Evolutionary conservation across 225 moss, liverwort and hornwort genomes (phyloP), one percentile per base, ranked within the genome.

Genomic region (Bryum argenteum): DNA sequence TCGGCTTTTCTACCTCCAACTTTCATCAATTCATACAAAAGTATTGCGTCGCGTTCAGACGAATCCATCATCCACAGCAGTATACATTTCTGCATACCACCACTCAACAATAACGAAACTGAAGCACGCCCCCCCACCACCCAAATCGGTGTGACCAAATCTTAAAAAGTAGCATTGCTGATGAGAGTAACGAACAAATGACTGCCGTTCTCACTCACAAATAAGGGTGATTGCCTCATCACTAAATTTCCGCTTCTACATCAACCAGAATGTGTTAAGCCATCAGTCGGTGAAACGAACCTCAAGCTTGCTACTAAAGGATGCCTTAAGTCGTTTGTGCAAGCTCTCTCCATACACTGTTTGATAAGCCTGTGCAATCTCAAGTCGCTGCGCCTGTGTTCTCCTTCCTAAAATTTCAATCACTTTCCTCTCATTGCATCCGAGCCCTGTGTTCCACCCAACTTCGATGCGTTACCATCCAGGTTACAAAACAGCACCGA

Each of bases 31-130:
- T 89, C 89, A 23, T 86, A 86, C 63, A 89, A 24, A 14, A 89
- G 72, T 18, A 85, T 73, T 39, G 86, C 86, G 69, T 89, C 89
- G 3, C 86, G 85, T 74, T 85, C 81, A 11, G 86, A 69, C 39
- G 89, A 45, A 22, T 89, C 89, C 89, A 89, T 85, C 86, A 86
- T 89, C 89, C 89, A 89, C 63, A 89, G 61, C 74, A 89, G 65
- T 21, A 89, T 76, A 61, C 83, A 86, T 63, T 86, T 89, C 83
- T 89, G 11, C 3, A 78, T 62, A 38, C n/a, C 58, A 58, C 0
- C 53, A 56, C n/a, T 76, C n/a, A 63, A 28, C n/a, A 44, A 39
- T 15, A 48, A 48, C 6, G 17, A 33, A 33, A 33, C 33, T 33
- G 33, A 4, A 2, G 7, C 2, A 33, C 7, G 33, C 33, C 33